These are phyloP conservation scores for Chalciporus pseudorubinellus DNA, from an alignment of 768 basidiomycete genomes.

Conservation along the genomic window DNA sequence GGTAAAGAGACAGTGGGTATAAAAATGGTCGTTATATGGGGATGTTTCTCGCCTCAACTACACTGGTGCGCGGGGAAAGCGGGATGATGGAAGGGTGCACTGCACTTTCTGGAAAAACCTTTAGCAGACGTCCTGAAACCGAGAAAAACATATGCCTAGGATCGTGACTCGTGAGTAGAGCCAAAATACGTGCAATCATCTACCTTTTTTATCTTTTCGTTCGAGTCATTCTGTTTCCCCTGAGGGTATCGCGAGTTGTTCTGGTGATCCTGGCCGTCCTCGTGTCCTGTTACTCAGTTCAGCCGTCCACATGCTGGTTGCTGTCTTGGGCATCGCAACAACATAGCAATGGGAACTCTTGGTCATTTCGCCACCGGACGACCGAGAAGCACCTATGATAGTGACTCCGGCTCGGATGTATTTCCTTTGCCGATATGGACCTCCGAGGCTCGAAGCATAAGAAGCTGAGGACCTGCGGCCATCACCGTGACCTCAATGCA, in stretches of 20 bases:
- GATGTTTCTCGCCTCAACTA: background rate
- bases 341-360: too few relatives aligned
- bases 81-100: conserved; percentile 8
- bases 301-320: background rate
- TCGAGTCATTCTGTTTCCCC: conserved; percentile 1
- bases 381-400: too few relatives aligned
- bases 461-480: too few relatives aligned
- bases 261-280: conserved; percentile 8
- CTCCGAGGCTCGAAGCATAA: too few relatives aligned
- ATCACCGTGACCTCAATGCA: too few relatives aligned
- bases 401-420: background rate
- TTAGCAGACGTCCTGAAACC: background rate
- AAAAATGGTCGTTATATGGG: conserved; percentile 1
- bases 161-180: conserved; percentile 3
- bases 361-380: too few relatives aligned
- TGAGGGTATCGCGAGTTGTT: background rate
- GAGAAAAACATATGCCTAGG: background rate
- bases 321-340: background rate
- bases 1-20: conserved; percentile 1
- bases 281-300: background rate
- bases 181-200: conserved; percentile 1
- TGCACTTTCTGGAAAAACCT: background rate
- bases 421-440: background rate
- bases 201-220: conserved; percentile 3
- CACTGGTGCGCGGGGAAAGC: conserved; percentile 16